Evolutionary conservation across 129 eudicot genomes (phyloP), one percentile per base, ranked within the genome.

Genomic region (Solidago caesia): DNA sequence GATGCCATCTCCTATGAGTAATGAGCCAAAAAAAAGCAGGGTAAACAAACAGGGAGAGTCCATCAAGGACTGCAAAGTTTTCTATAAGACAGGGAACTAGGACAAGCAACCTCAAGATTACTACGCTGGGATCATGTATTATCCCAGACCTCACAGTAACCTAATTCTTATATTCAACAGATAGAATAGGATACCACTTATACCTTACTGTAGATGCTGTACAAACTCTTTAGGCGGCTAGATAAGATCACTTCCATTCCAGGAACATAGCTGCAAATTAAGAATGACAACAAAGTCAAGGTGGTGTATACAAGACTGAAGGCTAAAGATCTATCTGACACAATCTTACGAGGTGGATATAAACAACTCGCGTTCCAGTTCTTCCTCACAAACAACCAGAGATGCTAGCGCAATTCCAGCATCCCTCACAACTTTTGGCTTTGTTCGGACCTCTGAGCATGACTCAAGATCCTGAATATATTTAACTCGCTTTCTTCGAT

Each of bases 191-290:
- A 49, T 8, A 12, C 5, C 70, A 71, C 26, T 16, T 41, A 57
- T 79, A 93, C 98, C 98, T 93, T 93, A 67, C 90, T 87, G 77
- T 93, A 93, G 55, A 93, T 86, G 85, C 98, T 93, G 75, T 87
- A 93, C 87, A 93, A 82, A 85, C 98, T 93, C 72, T 93, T 93
- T 53, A 93, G 79, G 67, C 98, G 98, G 77, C 98, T 87, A 43
- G 96, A 93, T 70, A 93, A 72, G 72, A 87, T 89, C 46, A 93
- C 96, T 85, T 93, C 98, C 98, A 93, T 93, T 29, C 98, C 98
- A 72, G 98, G 98, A 69, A 93, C 85, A 78, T 93, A 93, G 64
- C 98, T 93, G 96, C 84, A 84, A 67, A 66, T 39, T 65, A 75
- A 73, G 74, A 70, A 56, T 42, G 64, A 51, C 45, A 82, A 16